Evolutionary conservation across 495 filamentous ascomycete genomes (phyloP), one percentile per base, ranked within the genome.

Genomic region (Gamarada debralockiae): DNA sequence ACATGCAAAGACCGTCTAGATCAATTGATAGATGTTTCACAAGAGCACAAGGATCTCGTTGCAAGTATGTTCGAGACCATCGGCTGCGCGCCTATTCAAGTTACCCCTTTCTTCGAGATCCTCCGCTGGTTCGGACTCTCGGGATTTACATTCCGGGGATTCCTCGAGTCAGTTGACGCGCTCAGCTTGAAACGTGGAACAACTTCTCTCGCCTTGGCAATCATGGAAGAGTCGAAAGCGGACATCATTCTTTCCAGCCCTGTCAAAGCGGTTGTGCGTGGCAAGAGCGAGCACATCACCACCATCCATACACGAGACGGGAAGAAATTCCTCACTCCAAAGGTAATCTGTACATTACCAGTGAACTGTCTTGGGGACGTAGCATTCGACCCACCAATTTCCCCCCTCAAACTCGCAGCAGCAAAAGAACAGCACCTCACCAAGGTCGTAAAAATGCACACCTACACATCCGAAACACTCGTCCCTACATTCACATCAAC

Each of bases 21-120:
- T 25, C 41, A 44, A 27, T 21, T 44, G 2, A 0, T 8, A 8
- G 41, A 44, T 3, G 3, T 44, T 9, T 21, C 41, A 18, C 3
- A 44, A 24, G 41, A 44, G 41, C 41, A 44, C 25, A 44, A n/a
- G 25, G 41, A 44, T 12, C 25, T 44, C 12, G 15, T 44, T 8
- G 41, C 41, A 24, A 44, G 41, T n/a, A 44, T 44, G 41, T 44
- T 44, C n/a, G 41, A 44, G 21, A 44, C 41, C 2, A 44, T 44
- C 17, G 41, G 41, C 5, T 44, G 41, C 15, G 41, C 41, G 2
- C 14, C 41, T 25, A 44, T 44, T n/a, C 17, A 44, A 14, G 25
- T 14, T 13, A 44, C 41, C 2, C 41, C 41, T 2, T 44, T 44
- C 21, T 44, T 44, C 21, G 41, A 44, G 41, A 44, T 44, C 41